These are phyloP conservation scores for Pseudonitzschia multiseries DNA, from an alignment of 108 stramenopile species.

Conservation along the genomic window DNA sequence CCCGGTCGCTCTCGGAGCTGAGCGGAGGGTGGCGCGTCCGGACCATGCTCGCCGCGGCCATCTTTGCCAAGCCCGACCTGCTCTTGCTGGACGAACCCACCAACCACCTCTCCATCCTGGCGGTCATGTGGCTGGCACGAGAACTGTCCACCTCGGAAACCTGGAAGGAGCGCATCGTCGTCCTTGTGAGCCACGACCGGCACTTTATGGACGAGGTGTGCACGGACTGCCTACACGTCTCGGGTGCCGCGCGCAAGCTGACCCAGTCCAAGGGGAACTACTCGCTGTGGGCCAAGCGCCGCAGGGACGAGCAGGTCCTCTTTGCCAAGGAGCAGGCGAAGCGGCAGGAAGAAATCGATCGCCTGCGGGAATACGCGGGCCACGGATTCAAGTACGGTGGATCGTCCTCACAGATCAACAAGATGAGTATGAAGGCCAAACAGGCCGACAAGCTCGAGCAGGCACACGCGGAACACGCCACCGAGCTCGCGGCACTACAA, in stretches of 20 bases:
- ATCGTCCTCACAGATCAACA: constrained; percentile 33
- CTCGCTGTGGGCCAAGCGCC: constrained; percentile 26
- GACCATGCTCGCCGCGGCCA: constrained; percentile 81
- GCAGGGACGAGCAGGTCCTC: constrained; percentile 26
- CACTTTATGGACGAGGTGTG: constrained; percentile 85
- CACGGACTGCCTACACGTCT: constrained; percentile 55
- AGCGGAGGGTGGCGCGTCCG: constrained; percentile 96
- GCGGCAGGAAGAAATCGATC: constrained; percentile 34
- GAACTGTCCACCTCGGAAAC: constrained; percentile 64
- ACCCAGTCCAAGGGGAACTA: constrained; percentile 31
- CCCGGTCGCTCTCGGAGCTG: constrained; percentile 41
- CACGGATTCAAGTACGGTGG: constrained; percentile 52
- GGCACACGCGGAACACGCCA: constrained; percentile 21
- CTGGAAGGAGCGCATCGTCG: constrained; percentile 49
- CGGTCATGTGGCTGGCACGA: constrained; percentile 78
- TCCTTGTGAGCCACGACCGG: constrained; percentile 92
- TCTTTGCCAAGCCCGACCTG: constrained; percentile 73
- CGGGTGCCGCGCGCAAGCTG: constrained; percentile 33
- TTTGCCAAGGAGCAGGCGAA: constrained; percentile 22
- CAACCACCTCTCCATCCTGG: constrained; percentile 89
- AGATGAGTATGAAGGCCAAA: constrained; percentile 53
- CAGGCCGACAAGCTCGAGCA: constrained; percentile 47
- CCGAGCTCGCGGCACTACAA: constrained; percentile 35
- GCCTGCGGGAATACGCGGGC: constrained; percentile 40
- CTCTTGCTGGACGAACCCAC: constrained; percentile 65